A percentile compares a stretch with the other conserved stretches of the same genome.
Evolutionary conservation across 345 rosid genomes (phyloP).

Genomic region (Brassica juncea): DNA sequence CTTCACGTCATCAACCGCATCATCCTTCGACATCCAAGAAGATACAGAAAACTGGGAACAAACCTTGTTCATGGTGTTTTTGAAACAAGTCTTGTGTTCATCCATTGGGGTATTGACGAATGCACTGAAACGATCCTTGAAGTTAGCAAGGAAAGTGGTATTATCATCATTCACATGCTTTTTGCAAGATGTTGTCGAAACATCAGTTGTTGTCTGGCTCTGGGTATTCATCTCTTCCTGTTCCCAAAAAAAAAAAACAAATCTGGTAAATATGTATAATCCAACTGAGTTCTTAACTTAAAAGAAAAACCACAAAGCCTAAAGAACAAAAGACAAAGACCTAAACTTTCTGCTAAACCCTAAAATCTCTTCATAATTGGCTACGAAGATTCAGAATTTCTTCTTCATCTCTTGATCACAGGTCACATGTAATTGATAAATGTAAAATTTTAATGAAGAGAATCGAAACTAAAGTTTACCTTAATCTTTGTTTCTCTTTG

Average conservation of each 20-base stretch:
- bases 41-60: background rate
- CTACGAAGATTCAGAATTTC: background rate
- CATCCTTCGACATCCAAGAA: constrained; percentile 46
- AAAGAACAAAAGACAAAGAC: background rate
- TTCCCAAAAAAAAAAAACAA: background rate
- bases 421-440: background rate
- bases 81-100: constrained; percentile 75
- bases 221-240: constrained; percentile 44
- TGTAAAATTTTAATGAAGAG: background rate
- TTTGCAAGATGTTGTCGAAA: constrained; percentile 57
- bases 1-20: constrained; percentile 46
- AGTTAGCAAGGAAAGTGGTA: constrained; percentile 65
- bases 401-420: background rate
- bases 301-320: background rate
- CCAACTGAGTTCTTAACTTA: background rate
- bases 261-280: background rate
- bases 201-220: constrained; percentile 26
- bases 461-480: background rate
- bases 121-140: constrained; percentile 75
- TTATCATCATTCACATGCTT: constrained; percentile 62
- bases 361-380: background rate
- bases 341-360: background rate
- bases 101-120: constrained; percentile 74
- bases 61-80: constrained; percentile 69
- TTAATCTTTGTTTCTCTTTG: background rate